Evolutionary conservation across 495 filamentous ascomycete species (phyloP).

Genomic region (Hypomontagnella monticulosa): DNA sequence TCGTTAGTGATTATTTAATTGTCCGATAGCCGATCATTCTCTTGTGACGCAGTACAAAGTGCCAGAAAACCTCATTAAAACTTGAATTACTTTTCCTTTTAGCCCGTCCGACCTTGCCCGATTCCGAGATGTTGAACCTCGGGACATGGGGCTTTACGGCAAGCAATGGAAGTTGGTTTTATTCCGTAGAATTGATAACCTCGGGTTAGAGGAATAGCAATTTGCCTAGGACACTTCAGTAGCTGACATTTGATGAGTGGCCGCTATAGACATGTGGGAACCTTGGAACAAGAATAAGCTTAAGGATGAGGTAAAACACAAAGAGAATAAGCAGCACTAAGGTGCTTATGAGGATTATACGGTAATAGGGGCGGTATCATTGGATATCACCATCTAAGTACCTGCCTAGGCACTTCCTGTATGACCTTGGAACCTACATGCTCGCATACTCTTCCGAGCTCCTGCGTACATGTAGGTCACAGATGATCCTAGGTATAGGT

Average conservation of each 20-base stretch:
- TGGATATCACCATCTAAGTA: slow-evolving; percentile 18
- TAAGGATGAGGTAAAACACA: not conserved
- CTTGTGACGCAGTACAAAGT: slow-evolving; percentile 1
- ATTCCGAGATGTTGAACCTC: slow-evolving; percentile 30
- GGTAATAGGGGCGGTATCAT: slow-evolving; percentile 21
- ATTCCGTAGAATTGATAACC: slow-evolving; percentile 34
- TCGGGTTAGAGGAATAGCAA: slow-evolving; percentile 24
- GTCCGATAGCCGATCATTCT: not conserved
- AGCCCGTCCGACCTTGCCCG: slow-evolving; percentile 39
- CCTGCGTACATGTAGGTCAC: too few species aligned
- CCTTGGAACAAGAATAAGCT: not conserved
- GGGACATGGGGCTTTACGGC: slow-evolving; percentile 26
- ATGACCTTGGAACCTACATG: too few species aligned
- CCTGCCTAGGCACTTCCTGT: not conserved
- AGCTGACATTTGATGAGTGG: slow-evolving; percentile 6
- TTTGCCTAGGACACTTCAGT: too few species aligned
- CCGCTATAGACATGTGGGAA: not conserved
- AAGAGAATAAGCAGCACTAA: not conserved
- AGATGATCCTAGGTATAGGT: too few species aligned
- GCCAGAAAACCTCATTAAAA: slow-evolving; percentile 14
- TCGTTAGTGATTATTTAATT: slow-evolving; percentile 18
- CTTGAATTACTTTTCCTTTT: slow-evolving; percentile 17
- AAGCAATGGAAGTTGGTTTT: slow-evolving; percentile 9
- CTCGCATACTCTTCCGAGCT: too few species aligned
- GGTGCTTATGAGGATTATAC: not conserved